Conservation (phyloP, 169 alveolate species). For the Amoebophrya sp. region DNA sequence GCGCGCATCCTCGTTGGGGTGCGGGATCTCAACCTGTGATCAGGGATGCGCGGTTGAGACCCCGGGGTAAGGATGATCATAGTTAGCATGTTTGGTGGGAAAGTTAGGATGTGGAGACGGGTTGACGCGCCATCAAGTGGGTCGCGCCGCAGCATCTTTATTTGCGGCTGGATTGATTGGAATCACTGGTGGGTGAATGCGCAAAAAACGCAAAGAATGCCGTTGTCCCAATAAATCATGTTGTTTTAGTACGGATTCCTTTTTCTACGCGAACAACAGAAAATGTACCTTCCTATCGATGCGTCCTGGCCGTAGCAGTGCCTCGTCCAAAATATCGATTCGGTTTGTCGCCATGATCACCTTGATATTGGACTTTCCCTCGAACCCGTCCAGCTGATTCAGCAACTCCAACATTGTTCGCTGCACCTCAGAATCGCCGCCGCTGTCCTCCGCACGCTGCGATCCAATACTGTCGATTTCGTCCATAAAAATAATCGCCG, state of each 20-base stretch:
- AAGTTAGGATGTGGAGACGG: neutral
- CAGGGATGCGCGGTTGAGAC: too few species aligned
- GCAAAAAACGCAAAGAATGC: too few species aligned
- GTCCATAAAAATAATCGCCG: slow-evolving; percentile 43
- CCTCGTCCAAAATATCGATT: slow-evolving; percentile 97
- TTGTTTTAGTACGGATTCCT: too few species aligned
- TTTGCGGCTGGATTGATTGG: too few species aligned
- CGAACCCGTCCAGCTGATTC: slow-evolving; percentile 98
- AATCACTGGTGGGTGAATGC: too few species aligned
- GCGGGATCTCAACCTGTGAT: slow-evolving; percentile 24
- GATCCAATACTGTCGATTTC: slow-evolving; percentile 38
- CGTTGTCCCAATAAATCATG: too few species aligned
- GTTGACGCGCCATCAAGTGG: too few species aligned
- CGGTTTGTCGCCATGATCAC: slow-evolving; percentile 97
- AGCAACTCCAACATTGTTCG: slow-evolving; percentile 98
- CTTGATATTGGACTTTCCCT: slow-evolving; percentile 91
- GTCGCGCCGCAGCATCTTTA: too few species aligned
- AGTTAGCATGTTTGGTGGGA: too few species aligned
- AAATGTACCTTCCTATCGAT: slow-evolving; percentile 95
- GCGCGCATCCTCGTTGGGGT: slow-evolving; percentile 76
- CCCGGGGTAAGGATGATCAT: too few species aligned
- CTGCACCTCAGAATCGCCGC: slow-evolving; percentile 98
- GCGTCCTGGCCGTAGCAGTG: slow-evolving; percentile 96
- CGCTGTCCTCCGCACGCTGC: slow-evolving; percentile 78
- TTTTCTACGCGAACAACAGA: too few species aligned